Conservation (phyloP, 2,329 filamentous ascomycete species). For the Pezicula radicicola region DNA sequence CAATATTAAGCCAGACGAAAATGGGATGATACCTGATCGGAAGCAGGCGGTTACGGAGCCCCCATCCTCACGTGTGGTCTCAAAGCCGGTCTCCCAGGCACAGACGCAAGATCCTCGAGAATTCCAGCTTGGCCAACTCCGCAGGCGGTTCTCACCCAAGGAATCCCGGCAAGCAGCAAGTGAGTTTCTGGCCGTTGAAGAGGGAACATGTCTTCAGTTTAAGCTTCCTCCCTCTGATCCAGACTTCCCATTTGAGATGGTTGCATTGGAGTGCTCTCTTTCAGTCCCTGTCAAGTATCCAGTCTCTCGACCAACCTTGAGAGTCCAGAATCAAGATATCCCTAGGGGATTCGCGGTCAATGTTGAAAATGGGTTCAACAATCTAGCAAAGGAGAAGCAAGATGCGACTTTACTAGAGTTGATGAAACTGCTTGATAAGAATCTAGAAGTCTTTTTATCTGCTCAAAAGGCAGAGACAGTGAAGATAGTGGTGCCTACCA, state of each 20-base stretch:
- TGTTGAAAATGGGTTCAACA: conserved; percentile 71
- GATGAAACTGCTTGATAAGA: conserved; percentile 68
- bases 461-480: conserved; percentile 70
- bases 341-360: conserved; percentile 72
- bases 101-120: conserved; percentile 66
- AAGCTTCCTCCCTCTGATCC: conserved; percentile 72
- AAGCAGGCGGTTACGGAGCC: conserved; percentile 29
- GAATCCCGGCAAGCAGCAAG: conserved; percentile 30
- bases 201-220: conserved; percentile 55
- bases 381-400: conserved; percentile 52
- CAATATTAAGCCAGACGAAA: conserved; percentile 9
- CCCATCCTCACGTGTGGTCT: conserved; percentile 46
- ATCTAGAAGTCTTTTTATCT: conserved; percentile 67
- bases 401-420: conserved; percentile 60
- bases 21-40: conserved; percentile 24
- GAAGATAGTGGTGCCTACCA: conserved; percentile 51
- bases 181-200: conserved; percentile 20
- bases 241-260: conserved; percentile 78
- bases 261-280: conserved; percentile 64
- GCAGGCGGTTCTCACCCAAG: conserved; percentile 58
- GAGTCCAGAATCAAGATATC: conserved; percentile 67
- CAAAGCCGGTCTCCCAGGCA: conserved; percentile 62
- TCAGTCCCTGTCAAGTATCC: conserved; percentile 65
- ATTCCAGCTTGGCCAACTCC: conserved; percentile 73
- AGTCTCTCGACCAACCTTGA: conserved; percentile 51